Evolutionary conservation across 1,284 basidiomycete species (phyloP).

Genomic region (Sphagnurus paluster): DNA sequence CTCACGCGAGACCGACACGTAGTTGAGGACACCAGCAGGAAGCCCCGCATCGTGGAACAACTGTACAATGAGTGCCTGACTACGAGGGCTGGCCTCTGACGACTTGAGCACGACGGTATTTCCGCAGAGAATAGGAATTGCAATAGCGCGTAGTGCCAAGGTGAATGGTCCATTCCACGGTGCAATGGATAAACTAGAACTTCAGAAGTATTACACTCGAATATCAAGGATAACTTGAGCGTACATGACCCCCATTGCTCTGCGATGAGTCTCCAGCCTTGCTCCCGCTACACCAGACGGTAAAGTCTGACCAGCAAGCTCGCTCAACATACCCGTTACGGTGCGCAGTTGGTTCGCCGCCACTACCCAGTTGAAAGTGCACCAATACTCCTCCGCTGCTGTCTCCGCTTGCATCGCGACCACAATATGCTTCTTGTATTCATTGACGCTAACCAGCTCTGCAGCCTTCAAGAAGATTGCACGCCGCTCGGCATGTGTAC

Average conservation of each 20-base stretch:
- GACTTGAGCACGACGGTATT: constrained; percentile 66
- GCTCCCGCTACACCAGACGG: constrained; percentile 32
- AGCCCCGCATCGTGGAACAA: constrained; percentile 58
- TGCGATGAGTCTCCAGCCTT: constrained; percentile 29
- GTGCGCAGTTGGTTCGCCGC: constrained; percentile 26
- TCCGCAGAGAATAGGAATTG: constrained; percentile 58
- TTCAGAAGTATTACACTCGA: not conserved
- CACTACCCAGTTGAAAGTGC: constrained; percentile 20
- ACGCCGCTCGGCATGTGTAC: constrained; percentile 36
- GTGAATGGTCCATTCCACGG: constrained; percentile 50
- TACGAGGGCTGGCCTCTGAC: constrained; percentile 55
- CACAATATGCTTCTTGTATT: constrained; percentile 38
- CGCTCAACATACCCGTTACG: constrained; percentile 26
- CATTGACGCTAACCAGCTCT: constrained; percentile 41
- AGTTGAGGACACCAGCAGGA: constrained; percentile 61
- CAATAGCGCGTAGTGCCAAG: constrained; percentile 50
- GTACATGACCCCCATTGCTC: constrained; percentile 41
- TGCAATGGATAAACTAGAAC: constrained; percentile 36
- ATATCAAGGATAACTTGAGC: constrained; percentile 14
- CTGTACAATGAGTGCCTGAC: constrained; percentile 50
- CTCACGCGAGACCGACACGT: constrained; percentile 51
- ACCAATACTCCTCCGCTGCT: constrained; percentile 31
- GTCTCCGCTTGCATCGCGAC: constrained; percentile 40
- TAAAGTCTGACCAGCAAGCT: constrained; percentile 31
- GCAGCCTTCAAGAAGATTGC: constrained; percentile 48